Percentiles rank a stretch among this genome's conserved stretches.
These are phyloP conservation scores for Auriscalpium orientale DNA, from an alignment of 768 basidiomycete genomes.

Conservation along the genomic window DNA sequence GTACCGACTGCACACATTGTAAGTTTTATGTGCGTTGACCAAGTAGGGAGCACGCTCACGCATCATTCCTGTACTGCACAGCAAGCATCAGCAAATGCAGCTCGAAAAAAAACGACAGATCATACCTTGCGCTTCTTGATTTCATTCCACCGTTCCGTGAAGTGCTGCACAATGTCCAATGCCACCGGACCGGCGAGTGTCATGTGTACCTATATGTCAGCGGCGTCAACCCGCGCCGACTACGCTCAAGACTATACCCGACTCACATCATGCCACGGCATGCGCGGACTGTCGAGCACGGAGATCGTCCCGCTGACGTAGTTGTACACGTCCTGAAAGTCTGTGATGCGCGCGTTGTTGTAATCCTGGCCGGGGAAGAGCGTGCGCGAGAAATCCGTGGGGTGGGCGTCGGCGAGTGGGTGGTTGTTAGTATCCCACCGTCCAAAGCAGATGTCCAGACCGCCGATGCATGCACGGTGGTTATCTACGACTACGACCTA, in stretches of 20 bases:
- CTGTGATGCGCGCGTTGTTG: slow-evolving; percentile 82
- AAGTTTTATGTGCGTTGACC: not conserved
- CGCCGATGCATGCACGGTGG: slow-evolving; percentile 80
- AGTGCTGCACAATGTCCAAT: slow-evolving; percentile 89
- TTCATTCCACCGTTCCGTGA: slow-evolving; percentile 88
- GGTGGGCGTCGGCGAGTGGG: slow-evolving; percentile 89
- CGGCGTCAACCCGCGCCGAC: not conserved
- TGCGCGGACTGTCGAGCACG: slow-evolving; percentile 59
- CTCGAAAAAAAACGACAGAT: not conserved
- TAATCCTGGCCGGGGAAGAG: slow-evolving; percentile 94
- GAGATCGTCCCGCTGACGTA: slow-evolving; percentile 67
- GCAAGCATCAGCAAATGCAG: not conserved
- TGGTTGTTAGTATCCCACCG: slow-evolving; percentile 93
- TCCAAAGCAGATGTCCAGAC: slow-evolving; percentile 93
- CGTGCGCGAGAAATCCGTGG: slow-evolving; percentile 71
- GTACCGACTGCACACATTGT: slow-evolving; percentile 30
- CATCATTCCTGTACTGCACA: slow-evolving; percentile 30
- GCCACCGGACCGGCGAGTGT: slow-evolving; percentile 76
- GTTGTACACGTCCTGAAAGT: slow-evolving; percentile 74
- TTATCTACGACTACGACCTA: slow-evolving; percentile 82
- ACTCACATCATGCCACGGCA: slow-evolving; percentile 96
- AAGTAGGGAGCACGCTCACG: slow-evolving; percentile 29
- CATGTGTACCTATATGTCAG: slow-evolving; percentile 59
- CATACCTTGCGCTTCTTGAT: slow-evolving; percentile 75
- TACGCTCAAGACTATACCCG: slow-evolving; percentile 1